phyloP scores from a whole-genome alignment of 169 alveolate genomes.

The Fabrea salina region DNA sequence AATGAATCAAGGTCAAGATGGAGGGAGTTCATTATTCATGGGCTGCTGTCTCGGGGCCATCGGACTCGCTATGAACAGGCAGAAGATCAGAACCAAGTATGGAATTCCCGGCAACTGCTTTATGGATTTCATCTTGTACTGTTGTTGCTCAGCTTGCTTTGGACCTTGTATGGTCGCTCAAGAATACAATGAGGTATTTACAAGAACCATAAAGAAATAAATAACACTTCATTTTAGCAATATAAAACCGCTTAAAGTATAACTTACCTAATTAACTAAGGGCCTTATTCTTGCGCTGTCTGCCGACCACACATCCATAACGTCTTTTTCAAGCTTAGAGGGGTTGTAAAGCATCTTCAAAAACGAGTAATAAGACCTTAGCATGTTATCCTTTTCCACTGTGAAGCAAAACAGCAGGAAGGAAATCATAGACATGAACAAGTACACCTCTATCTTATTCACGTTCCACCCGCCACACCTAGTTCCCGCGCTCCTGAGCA shows the following conservation, averaged over 20 bases:
- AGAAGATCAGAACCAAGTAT: background rate
- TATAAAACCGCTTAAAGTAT: too few species aligned
- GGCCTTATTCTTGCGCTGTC: background rate
- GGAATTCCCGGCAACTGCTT: constrained; percentile 7
- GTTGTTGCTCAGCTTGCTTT: constrained; percentile 2
- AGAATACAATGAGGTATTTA: constrained; percentile 18
- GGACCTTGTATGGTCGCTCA: background rate
- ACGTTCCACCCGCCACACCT: background rate
- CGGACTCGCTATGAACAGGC: constrained; percentile 6
- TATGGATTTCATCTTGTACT: background rate
- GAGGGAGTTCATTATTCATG: background rate
- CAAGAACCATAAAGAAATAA: too few species aligned
- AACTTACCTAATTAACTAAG: too few species aligned
- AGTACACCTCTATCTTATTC: background rate
- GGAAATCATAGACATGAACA: constrained; percentile 3
- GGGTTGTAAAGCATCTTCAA: constrained; percentile 1
- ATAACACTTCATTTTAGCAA: too few species aligned
- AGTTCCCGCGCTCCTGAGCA: background rate
- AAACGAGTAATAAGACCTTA: background rate
- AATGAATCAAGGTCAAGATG: background rate
- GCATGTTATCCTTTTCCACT: constrained; percentile 2
- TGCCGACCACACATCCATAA: background rate
- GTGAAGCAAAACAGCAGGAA: background rate
- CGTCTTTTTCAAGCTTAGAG: background rate
- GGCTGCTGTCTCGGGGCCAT: background rate